These are phyloP conservation scores for Tulasnella sp. DNA, from an alignment of 768 basidiomycete species.

Conservation along the genomic window DNA sequence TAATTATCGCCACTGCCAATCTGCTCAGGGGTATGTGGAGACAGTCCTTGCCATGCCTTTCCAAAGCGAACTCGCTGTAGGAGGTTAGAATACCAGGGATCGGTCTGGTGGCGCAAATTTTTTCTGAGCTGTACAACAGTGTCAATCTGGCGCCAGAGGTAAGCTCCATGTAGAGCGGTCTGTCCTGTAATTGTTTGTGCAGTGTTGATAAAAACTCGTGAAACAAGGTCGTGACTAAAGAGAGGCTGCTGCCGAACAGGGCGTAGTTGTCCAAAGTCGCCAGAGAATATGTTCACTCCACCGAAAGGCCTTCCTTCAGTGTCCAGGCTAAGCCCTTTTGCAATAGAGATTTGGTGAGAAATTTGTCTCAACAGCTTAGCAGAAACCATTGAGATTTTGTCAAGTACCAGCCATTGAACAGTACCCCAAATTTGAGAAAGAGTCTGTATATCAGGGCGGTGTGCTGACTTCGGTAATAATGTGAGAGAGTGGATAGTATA, in stretches of 20 bases:
- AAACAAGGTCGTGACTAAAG: background rate
- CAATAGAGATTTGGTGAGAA: background rate
- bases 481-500: slow-evolving; percentile 18
- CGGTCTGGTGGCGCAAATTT: background rate
- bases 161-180: background rate
- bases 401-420: slow-evolving; percentile 18
- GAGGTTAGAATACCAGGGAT: background rate
- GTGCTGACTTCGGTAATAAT: background rate
- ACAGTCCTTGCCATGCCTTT: background rate
- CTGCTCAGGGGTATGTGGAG: background rate
- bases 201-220: background rate
- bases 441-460: background rate
- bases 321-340: background rate
- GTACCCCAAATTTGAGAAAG: slow-evolving; percentile 13
- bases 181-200: background rate
- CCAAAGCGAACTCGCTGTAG: background rate
- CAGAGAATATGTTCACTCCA: slow-evolving; percentile 19
- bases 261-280: slow-evolving; percentile 8
- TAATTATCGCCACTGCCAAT: background rate
- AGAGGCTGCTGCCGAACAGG: background rate
- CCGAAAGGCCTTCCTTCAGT: background rate
- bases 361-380: slow-evolving; percentile 9
- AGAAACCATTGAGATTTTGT: slow-evolving; percentile 20
- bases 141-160: background rate
- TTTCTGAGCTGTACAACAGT: background rate